Percentiles rank a stretch among this genome's conserved stretches.
These are phyloP conservation scores for slime mould (Dictyostelium discoideum) DNA, from an alignment of 78 protist species.

Conservation along the genomic window DNA sequence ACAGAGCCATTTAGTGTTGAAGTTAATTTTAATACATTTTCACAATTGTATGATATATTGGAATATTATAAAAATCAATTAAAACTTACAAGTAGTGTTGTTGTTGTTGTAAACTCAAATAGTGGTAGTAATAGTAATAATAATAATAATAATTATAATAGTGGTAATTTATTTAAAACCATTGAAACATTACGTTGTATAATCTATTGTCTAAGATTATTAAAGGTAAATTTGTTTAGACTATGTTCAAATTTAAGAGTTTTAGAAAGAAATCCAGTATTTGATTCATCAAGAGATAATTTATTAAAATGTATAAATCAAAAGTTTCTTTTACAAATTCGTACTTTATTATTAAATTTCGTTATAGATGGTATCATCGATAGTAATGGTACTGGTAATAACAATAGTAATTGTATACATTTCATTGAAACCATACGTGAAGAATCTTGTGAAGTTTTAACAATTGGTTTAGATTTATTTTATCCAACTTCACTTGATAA, in stretches of 20 bases:
- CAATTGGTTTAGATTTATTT: constrained; percentile 83
- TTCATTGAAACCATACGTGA: constrained; percentile 43
- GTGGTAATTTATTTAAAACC: background rate
- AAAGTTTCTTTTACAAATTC: constrained; percentile 44
- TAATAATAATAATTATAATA: background rate
- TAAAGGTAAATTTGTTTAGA: constrained; percentile 78
- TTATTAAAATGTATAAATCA: constrained; percentile 66
- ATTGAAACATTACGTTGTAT: constrained; percentile 58
- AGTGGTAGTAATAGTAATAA: background rate
- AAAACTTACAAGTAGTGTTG: background rate
- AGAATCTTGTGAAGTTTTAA: constrained; percentile 78
- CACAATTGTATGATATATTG: constrained; percentile 55
- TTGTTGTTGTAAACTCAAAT: background rate
- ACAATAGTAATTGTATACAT: background rate
- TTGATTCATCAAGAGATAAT: constrained; percentile 58
- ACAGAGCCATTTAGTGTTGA: constrained; percentile 78
- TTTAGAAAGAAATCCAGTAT: constrained; percentile 37
- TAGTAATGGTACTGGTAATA: background rate
- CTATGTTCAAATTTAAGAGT: constrained; percentile 41
- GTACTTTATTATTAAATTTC: constrained; percentile 24
- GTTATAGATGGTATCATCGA: constrained; percentile 51
- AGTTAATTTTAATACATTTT: constrained; percentile 63
- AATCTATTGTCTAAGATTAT: constrained; percentile 52
- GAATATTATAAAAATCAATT: constrained; percentile 56
- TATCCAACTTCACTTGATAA: constrained; percentile 77